Evolutionary conservation across 208 protist genomes (phyloP), one percentile per base, ranked within the genome.

Genomic region (Leishmania amazonensis): DNA sequence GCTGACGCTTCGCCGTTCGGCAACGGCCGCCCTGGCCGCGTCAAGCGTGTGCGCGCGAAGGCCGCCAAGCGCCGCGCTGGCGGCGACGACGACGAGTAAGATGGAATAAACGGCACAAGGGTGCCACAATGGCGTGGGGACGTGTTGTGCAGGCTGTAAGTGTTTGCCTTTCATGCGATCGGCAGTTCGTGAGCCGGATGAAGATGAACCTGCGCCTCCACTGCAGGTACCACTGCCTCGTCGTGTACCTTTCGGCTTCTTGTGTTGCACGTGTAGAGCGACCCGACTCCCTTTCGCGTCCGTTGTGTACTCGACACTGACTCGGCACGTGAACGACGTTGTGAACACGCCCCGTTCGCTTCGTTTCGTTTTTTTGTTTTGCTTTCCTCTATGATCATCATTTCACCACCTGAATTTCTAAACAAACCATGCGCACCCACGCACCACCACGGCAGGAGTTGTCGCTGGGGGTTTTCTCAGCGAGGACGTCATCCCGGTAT

Each of bases 11-110:
- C 97, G 40, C 96, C 99, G 77, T 97, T 99, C 88, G 97, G 92
- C 77, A 98, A 98, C 85, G 99, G 99, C 65, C 94, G 96, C 80
- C 81, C 92, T 51, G 99, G 99, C 80, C 99, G 99, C 89, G 94
- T 99, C 84, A 99, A 98, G 90, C 93, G 98, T 75, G 97, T 98
- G 78, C 92, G 93, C 86, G 87, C 84, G 51, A 96, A 96, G 86
- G 79, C 90, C n/a, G 64, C 84, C 68, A 97, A 97, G 94, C 90
- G 90, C 86, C 78, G 80, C 64, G 84, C 90, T 60, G 89, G 83
- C 76, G 88, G 86, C 78, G 88, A 80, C 45, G 90, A 93, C 73
- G 86, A 92, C 68, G 89, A 96, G 82, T 89, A 89, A 42, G 45
- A 15, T 51, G 40, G 0, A 13, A 35, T 42, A 53, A 31, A 5